phyloP scores from a whole-genome alignment of 2,329 filamentous ascomycete genomes.

The Monosporascus cannonballus region DNA sequence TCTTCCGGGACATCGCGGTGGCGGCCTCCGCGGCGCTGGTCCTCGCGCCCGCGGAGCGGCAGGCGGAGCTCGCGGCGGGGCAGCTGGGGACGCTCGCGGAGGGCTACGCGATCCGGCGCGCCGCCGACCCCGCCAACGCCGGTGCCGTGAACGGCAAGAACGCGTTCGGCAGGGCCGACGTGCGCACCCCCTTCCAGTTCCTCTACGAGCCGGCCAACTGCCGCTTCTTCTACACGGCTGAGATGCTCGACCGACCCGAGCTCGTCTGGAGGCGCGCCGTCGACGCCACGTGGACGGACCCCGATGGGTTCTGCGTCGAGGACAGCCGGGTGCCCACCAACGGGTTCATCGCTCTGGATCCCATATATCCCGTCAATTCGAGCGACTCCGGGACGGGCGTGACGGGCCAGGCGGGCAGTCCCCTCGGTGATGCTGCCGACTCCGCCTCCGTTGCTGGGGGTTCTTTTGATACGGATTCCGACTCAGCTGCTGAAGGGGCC shows the following conservation, averaged over 20 bases:
- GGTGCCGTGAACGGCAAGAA: slow-evolving; percentile 32
- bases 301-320: slow-evolving; percentile 25
- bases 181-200: slow-evolving; percentile 37
- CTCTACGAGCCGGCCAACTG: slow-evolving; percentile 37
- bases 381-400: too few species aligned
- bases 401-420: not conserved
- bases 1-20: slow-evolving; percentile 21
- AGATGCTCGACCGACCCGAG: slow-evolving; percentile 34
- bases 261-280: slow-evolving; percentile 34
- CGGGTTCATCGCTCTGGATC: slow-evolving; percentile 10
- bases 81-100: slow-evolving; percentile 26
- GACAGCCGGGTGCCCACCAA: slow-evolving; percentile 22
- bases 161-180: slow-evolving; percentile 24
- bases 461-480: not conserved
- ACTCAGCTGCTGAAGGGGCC: too few species aligned
- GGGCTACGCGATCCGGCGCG: slow-evolving; percentile 27
- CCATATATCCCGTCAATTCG: slow-evolving; percentile 5
- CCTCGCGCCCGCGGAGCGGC: slow-evolving; percentile 12
- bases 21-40: slow-evolving; percentile 21
- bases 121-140: slow-evolving; percentile 12
- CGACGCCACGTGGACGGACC: slow-evolving; percentile 29
- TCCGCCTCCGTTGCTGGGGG: not conserved
- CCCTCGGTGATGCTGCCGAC: not conserved
- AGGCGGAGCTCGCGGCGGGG: slow-evolving; percentile 10
- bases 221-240: slow-evolving; percentile 39